Evolutionary conservation across 1,284 basidiomycete species (phyloP), one percentile per base, ranked within the genome.

Genomic region (Apiotrichum sp.): DNA sequence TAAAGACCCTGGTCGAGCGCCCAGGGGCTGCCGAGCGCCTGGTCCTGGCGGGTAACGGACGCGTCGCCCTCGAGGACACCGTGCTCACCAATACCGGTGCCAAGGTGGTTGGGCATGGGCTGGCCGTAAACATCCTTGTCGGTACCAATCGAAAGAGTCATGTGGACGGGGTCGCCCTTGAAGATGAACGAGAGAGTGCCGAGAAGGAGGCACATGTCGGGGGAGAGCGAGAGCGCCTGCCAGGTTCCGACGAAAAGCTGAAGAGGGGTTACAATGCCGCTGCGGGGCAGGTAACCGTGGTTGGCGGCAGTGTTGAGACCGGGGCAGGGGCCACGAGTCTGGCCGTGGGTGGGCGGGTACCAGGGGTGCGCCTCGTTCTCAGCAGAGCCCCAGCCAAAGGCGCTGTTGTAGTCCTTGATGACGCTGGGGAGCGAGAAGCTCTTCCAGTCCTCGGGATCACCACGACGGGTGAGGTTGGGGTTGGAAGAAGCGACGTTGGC

Each of bases 301-400:
- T 69, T 70, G 29, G 72, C 72, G 14, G 72, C 50, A 1, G 67
- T 66, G 63, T 73, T 74, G 47, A 74, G 59, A 35, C 72, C 71
- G 1, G 72, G 72, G 55, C 70, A 73, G 11, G 66, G 65, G 33
- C 72, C 70, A 4, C 66, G 64, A 46, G 58, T 58, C 41, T 63
- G 58, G 10, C 54, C 63, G n/a, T 59, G 56, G 2, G 56, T 55
- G 34, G 64, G 58, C 5, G 59, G 58, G 22, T 52, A 39, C 52
- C 58, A 70, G 1, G 65, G 66, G 53, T 67, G 65, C 16, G 44
- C 39, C 10, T 45, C 56, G 53, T 62, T 44, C 40, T 56, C 55
- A 35, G 50, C 50, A 4, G 35, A 29, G 6, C 55, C 55, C 53
- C 53, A 55, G 50, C 32, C 50, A 35, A 34, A 39, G 29, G 14